phyloP scores from a whole-genome alignment of 2,329 filamentous ascomycete genomes.

The Exophiala oligosperma region DNA sequence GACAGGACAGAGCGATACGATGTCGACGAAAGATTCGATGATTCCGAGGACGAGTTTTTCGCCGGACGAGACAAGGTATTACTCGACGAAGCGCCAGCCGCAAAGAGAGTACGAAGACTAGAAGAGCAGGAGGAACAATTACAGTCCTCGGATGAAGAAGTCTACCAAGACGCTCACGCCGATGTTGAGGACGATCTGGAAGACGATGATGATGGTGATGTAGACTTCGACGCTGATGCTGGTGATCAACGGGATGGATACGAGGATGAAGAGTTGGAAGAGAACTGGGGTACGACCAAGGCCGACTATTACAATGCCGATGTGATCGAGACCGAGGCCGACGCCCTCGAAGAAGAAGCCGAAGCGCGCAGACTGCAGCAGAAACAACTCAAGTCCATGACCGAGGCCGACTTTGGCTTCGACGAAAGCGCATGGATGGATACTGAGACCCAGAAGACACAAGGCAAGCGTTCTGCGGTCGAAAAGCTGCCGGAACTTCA shows the following conservation, averaged over 20 bases:
- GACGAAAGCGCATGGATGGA: conserved; percentile 84
- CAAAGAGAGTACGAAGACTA: conserved; percentile 72
- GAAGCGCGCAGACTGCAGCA: conserved; percentile 87
- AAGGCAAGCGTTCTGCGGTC: conserved; percentile 57
- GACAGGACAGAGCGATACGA: conserved; percentile 37
- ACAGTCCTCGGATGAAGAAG: conserved; percentile 63
- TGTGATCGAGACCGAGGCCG: conserved; percentile 66
- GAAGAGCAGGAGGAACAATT: conserved; percentile 61
- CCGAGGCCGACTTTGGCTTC: conserved; percentile 88
- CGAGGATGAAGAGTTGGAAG: conserved; percentile 58
- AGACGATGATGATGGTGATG: conserved; percentile 35
- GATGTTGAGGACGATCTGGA: conserved; percentile 30
- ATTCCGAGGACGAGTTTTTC: conserved; percentile 93
- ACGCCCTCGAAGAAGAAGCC: conserved; percentile 85
- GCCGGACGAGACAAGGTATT: conserved; percentile 81
- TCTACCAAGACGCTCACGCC: conserved; percentile 48
- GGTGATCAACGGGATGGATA: conserved; percentile 46
- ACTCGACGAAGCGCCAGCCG: conserved; percentile 76
- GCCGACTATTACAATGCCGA: conserved; percentile 95
- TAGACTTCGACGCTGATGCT: conserved; percentile 35
- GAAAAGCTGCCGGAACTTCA: conserved; percentile 84
- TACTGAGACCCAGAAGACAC: conserved; percentile 43
- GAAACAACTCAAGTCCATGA: conserved; percentile 87
- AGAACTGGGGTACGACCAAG: conserved; percentile 83
- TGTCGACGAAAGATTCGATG: conserved; percentile 73